Percentiles rank a stretch among this genome's conserved stretches.
These are phyloP conservation scores for Hygrocybe coccinea DNA, from an alignment of 768 basidiomycete species.

Conservation along the genomic window DNA sequence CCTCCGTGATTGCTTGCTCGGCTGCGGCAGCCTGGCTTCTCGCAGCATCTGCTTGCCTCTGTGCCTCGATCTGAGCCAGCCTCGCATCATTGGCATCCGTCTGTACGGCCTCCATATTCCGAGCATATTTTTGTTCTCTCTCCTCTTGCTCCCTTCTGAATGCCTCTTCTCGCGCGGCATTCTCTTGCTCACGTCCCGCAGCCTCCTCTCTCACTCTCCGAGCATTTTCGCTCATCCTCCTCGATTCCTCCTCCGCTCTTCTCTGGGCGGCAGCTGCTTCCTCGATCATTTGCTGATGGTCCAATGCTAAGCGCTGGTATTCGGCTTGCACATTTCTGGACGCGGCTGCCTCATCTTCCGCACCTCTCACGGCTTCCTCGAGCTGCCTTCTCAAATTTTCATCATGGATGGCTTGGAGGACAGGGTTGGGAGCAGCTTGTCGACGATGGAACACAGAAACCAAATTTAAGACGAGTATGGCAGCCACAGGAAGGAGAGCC, in stretches of 20 bases:
- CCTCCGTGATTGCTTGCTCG: conserved; percentile 11
- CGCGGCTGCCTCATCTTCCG: not conserved
- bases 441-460: not conserved
- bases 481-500: not conserved
- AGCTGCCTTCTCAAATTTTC: not conserved
- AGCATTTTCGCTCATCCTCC: not conserved
- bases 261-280: not conserved
- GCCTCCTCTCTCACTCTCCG: conserved; percentile 15
- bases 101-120: conserved; percentile 12
- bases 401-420: not conserved
- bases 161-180: conserved; percentile 6
- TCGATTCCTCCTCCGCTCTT: not conserved
- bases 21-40: conserved; percentile 10
- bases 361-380: not conserved
- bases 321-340: not conserved
- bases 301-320: not conserved
- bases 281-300: not conserved
- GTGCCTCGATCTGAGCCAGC: conserved; percentile 8
- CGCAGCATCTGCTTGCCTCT: conserved; percentile 9
- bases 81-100: conserved; percentile 14
- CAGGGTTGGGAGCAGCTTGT: not conserved
- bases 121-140: conserved; percentile 9
- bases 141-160: conserved; percentile 1
- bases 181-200: conserved; percentile 15
- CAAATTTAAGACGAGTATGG: not conserved